Evolutionary conservation across 78 protist species (phyloP).

Genomic region (Corallochytrium limacisporum): DNA sequence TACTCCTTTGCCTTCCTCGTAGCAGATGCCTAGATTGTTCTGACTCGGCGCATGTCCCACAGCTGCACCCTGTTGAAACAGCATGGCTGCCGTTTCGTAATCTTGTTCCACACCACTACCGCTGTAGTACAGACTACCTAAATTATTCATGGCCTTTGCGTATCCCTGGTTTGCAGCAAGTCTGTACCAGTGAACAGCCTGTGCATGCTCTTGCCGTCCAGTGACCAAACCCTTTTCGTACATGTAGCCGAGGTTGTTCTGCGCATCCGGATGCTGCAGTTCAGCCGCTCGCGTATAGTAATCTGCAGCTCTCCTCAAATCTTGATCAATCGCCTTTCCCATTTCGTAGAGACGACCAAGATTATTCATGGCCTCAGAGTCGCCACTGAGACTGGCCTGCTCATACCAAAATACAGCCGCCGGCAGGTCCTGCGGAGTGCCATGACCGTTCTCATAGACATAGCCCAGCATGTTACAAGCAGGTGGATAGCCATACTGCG

Average conservation of each 20-base stretch:
- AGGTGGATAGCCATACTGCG: background rate
- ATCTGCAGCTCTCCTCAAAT: background rate
- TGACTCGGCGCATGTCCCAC: constrained; percentile 1
- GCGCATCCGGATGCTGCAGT: background rate
- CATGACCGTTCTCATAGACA: background rate
- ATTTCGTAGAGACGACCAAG: background rate
- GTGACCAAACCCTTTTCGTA: background rate
- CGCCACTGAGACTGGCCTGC: background rate
- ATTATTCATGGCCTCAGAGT: background rate
- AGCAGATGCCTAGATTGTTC: constrained; percentile 11
- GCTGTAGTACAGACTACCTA: background rate
- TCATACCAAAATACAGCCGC: background rate
- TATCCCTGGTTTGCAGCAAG: background rate
- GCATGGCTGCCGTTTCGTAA: background rate
- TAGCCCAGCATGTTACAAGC: background rate
- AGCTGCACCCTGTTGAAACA: background rate
- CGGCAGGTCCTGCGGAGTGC: background rate
- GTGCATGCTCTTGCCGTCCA: background rate
- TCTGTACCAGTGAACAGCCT: background rate
- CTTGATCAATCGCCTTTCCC: background rate
- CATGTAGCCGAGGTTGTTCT: background rate
- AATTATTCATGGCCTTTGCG: background rate
- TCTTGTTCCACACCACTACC: background rate
- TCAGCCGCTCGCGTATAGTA: background rate
- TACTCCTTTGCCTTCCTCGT: constrained; percentile 1